These are phyloP conservation scores for Cyclostephanos invisitatus DNA, from an alignment of 108 stramenopile genomes.

Conservation along the genomic window DNA sequence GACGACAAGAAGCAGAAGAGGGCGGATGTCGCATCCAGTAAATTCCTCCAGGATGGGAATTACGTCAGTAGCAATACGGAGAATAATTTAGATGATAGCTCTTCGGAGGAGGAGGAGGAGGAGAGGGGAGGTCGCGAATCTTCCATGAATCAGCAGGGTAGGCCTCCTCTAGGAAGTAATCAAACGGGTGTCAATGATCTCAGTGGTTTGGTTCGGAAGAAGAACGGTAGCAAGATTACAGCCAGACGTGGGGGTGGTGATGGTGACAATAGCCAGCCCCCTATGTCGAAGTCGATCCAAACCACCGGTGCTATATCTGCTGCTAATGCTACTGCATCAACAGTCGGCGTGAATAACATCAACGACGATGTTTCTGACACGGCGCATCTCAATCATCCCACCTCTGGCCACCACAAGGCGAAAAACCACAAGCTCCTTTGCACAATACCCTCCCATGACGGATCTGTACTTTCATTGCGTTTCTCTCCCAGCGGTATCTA, in stretches of 20 bases:
- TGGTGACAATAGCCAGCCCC: background rate
- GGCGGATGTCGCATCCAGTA: slow-evolving; percentile 20
- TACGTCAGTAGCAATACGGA: slow-evolving; percentile 70
- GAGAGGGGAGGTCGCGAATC: background rate
- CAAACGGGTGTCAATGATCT: slow-evolving; percentile 64
- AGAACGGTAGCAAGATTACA: slow-evolving; percentile 48
- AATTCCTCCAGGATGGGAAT: slow-evolving; percentile 46
- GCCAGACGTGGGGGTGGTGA: background rate
- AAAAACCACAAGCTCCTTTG: slow-evolving; percentile 67
- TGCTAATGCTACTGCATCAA: slow-evolving; percentile 8
- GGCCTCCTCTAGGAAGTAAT: slow-evolving; percentile 11
- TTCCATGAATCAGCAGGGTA: background rate
- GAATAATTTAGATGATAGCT: slow-evolving; percentile 32
- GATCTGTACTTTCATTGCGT: slow-evolving; percentile 79
- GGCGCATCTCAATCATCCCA: background rate
- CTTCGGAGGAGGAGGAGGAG: slow-evolving; percentile 11
- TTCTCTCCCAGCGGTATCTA: slow-evolving; percentile 73
- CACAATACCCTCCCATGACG: slow-evolving; percentile 80
- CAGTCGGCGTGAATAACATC: slow-evolving; percentile 11
- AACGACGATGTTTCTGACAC: background rate
- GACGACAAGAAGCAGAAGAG: slow-evolving; percentile 20
- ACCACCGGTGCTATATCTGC: background rate
- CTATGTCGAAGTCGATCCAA: slow-evolving; percentile 7
- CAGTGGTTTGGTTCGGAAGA: slow-evolving; percentile 67
- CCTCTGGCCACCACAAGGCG: background rate